Conservation (phyloP, 2,329 filamentous ascomycete species). For the Fusarium beomiforme region DNA sequence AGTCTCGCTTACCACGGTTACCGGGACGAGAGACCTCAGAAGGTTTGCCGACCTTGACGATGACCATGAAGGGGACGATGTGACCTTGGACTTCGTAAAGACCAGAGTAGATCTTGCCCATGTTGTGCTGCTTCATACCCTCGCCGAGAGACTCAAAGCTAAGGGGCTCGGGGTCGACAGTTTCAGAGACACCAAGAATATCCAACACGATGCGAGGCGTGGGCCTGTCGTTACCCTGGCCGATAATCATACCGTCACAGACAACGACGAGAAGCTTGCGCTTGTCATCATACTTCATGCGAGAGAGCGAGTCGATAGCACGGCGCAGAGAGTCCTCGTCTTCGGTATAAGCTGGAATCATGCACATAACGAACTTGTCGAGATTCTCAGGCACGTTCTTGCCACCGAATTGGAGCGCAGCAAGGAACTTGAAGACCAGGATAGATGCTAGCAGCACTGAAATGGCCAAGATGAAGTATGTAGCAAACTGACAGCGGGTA, state of each 20-base stretch:
- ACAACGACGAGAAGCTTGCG: conserved; percentile 92
- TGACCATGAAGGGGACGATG: conserved; percentile 95
- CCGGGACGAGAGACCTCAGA: conserved; percentile 94
- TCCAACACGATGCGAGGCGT: conserved; percentile 96
- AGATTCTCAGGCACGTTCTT: conserved; percentile 95
- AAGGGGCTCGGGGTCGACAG: conserved; percentile 91
- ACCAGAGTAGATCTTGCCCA: conserved; percentile 98
- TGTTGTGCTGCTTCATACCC: conserved; percentile 97
- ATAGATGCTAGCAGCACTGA: conserved; percentile 82
- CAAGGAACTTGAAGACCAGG: conserved; percentile 96
- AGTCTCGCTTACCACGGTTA: conserved; percentile 99
- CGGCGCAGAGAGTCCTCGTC: conserved; percentile 97
- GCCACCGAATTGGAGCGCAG: conserved; percentile 90
- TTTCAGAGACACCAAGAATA: conserved; percentile 93
- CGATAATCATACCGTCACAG: conserved; percentile 99
- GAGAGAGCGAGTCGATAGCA: conserved; percentile 94
- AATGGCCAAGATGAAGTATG: conserved; percentile 88
- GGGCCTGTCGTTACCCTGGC: conserved; percentile 95
- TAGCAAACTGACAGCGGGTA: conserved; percentile 82
- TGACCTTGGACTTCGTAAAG: conserved; percentile 98
- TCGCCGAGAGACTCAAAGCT: conserved; percentile 98
- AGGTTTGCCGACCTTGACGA: conserved; percentile 98
- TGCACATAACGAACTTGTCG: conserved; percentile 98
- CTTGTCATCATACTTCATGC: conserved; percentile 98
- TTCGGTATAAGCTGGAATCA: conserved; percentile 97